Percentiles rank a stretch among this genome's conserved stretches.
phyloP scores from a whole-genome alignment of 2,329 filamentous ascomycete genomes.

The Beauveria bassiana region DNA sequence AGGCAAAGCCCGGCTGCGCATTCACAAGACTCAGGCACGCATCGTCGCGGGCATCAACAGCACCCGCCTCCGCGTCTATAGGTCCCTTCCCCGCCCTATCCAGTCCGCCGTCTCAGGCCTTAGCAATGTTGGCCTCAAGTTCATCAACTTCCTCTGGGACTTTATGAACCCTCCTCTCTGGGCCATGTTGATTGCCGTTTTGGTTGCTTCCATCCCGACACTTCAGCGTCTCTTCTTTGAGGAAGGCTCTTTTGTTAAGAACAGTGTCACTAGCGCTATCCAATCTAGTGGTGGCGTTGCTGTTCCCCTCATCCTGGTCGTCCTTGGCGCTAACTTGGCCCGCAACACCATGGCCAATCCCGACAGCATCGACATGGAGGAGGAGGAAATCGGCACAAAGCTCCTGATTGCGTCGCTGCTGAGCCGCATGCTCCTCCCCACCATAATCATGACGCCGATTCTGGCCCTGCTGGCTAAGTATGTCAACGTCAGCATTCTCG shows the following conservation, averaged over 20 bases:
- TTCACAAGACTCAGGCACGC: constrained; percentile 11
- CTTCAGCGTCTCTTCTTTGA: constrained; percentile 84
- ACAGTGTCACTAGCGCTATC: constrained; percentile 85
- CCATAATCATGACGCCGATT: constrained; percentile 83
- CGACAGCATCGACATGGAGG: constrained; percentile 59
- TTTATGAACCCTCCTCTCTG: constrained; percentile 99
- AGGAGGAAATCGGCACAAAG: constrained; percentile 60
- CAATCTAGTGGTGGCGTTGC: constrained; percentile 81
- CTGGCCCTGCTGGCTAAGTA: constrained; percentile 84
- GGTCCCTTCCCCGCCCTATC: constrained; percentile 33
- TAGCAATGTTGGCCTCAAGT: constrained; percentile 30
- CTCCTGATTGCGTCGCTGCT: constrained; percentile 80
- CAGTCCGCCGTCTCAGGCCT: constrained; percentile 27
- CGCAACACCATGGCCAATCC: constrained; percentile 75
- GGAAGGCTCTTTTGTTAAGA: constrained; percentile 81
- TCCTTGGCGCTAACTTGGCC: constrained; percentile 88
- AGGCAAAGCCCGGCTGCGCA: constrained; percentile 26
- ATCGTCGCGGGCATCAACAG: neutral
- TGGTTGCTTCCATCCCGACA: constrained; percentile 78
- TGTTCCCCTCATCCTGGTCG: constrained; percentile 89
- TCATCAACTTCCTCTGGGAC: constrained; percentile 66
- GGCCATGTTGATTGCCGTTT: constrained; percentile 88
- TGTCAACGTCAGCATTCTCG: constrained; percentile 85
- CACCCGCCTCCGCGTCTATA: neutral
- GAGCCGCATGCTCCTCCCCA: constrained; percentile 87